A percentile compares a stretch with the other conserved stretches of the same genome.
phyloP scores from a whole-genome alignment of 208 protist genomes.

The Herpetomonas samuelpessoai region DNA sequence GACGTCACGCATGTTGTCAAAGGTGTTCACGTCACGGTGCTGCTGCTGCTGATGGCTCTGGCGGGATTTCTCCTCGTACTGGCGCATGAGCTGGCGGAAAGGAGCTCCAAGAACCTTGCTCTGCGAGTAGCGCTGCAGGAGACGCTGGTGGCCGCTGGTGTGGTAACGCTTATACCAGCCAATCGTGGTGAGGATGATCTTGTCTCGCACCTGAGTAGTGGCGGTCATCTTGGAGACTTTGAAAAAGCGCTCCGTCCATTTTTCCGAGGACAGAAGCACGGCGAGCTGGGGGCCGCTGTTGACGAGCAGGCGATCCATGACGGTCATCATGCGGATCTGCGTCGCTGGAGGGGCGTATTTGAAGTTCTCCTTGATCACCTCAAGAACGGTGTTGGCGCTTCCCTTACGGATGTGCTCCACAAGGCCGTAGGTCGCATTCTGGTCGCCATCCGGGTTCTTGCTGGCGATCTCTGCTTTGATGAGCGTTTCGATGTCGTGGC shows the following conservation, averaged over 20 bases:
- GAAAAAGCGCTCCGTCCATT: conserved; percentile 88
- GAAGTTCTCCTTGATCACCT: conserved; percentile 71
- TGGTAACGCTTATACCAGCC: conserved; percentile 78
- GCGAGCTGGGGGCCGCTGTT: conserved; percentile 73
- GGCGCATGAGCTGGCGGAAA: conserved; percentile 40
- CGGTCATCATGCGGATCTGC: conserved; percentile 63
- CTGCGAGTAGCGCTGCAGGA: conserved; percentile 68
- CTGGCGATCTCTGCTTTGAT: conserved; percentile 30
- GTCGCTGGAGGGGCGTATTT: conserved; percentile 57
- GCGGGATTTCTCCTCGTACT: conserved; percentile 38
- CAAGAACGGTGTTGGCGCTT: conserved; percentile 52
- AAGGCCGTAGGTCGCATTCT: conserved; percentile 49
- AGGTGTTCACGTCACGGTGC: conserved; percentile 25
- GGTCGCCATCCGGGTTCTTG: conserved; percentile 40
- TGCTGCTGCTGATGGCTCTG: conserved; percentile 10
- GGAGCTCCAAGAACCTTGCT: conserved; percentile 66
- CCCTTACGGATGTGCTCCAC: conserved; percentile 70
- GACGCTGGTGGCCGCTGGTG: conserved; percentile 70
- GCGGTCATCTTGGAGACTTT: conserved; percentile 74
- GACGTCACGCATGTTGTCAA: conserved; percentile 22
- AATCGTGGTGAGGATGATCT: conserved; percentile 70
- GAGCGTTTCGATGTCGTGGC: conserved; percentile 20
- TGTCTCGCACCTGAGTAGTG: conserved; percentile 40
- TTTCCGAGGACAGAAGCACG: conserved; percentile 75
- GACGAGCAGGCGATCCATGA: conserved; percentile 77